Evolutionary conservation across 139 green algal species (phyloP).

Genomic region (Pseudopediastrum boryanum): DNA sequence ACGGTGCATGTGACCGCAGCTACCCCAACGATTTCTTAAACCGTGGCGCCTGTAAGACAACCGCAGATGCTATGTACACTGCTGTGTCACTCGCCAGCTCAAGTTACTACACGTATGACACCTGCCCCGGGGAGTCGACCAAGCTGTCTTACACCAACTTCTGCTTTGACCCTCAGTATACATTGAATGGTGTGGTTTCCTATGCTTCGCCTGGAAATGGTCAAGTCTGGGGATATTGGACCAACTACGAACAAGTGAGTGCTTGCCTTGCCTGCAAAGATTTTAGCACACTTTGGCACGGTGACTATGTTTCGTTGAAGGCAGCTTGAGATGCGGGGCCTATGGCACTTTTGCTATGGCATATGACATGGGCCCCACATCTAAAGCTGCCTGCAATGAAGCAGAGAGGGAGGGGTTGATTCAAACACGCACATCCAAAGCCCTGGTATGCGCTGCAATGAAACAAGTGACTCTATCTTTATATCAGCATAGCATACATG

Average conservation of each 20-base stretch:
- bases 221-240: background rate
- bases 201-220: background rate
- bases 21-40: background rate
- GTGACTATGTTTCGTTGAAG: too few relatives aligned
- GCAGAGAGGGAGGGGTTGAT: too few relatives aligned
- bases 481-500: too few relatives aligned
- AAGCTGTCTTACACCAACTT: background rate
- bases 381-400: too few relatives aligned
- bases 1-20: background rate
- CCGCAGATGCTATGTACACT: background rate
- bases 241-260: background rate
- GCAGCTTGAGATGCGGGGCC: too few relatives aligned
- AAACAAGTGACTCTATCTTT: too few relatives aligned
- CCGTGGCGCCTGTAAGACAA: background rate
- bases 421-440: too few relatives aligned
- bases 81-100: background rate
- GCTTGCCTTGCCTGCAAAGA: background rate
- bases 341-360: too few relatives aligned
- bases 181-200: background rate
- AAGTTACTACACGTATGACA: background rate
- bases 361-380: too few relatives aligned
- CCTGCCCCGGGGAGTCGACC: background rate
- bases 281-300: too few relatives aligned
- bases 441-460: too few relatives aligned
- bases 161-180: conserved; percentile 1